phyloP scores from a whole-genome alignment of 345 rosid species.

The Luvunga scandens region DNA sequence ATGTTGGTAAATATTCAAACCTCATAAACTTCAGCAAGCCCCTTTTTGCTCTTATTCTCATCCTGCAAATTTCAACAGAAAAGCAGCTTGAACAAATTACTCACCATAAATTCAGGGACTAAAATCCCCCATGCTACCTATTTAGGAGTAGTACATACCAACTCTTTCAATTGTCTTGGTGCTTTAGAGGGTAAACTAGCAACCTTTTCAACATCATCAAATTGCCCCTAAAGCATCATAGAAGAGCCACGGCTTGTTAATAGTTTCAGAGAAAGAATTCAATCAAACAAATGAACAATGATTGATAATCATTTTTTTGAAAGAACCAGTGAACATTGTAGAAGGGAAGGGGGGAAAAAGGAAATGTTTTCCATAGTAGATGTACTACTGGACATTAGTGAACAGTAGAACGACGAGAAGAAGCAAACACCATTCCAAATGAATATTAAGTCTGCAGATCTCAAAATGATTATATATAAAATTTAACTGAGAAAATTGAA shows the following conservation, averaged over 20 bases:
- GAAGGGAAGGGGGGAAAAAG: too few relatives aligned
- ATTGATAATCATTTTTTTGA: not conserved
- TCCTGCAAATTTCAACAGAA: constrained; percentile 52
- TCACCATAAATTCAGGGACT: not conserved
- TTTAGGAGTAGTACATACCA: constrained; percentile 44
- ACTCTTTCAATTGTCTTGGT: constrained; percentile 64
- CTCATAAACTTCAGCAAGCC: constrained; percentile 97
- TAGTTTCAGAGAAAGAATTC: not conserved
- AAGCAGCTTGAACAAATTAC: not conserved
- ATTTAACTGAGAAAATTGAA: not conserved
- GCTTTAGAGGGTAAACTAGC: constrained; percentile 52
- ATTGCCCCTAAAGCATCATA: constrained; percentile 51
- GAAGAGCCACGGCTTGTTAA: not conserved
- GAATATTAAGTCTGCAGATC: not conserved
- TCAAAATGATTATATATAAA: not conserved
- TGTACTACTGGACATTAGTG: not conserved
- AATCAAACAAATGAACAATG: not conserved
- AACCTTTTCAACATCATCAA: constrained; percentile 64
- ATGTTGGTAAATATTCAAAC: constrained; percentile 38
- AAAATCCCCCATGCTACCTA: not conserved
- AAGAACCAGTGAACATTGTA: not conserved
- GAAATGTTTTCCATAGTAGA: not conserved
- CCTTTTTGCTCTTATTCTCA: constrained; percentile 89
- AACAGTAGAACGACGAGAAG: not conserved
- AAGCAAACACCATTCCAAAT: not conserved